A percentile compares a stretch with the other conserved stretches of the same genome.
Conservation (phyloP, 345 rosid genomes). For the Salix exigua region DNA sequence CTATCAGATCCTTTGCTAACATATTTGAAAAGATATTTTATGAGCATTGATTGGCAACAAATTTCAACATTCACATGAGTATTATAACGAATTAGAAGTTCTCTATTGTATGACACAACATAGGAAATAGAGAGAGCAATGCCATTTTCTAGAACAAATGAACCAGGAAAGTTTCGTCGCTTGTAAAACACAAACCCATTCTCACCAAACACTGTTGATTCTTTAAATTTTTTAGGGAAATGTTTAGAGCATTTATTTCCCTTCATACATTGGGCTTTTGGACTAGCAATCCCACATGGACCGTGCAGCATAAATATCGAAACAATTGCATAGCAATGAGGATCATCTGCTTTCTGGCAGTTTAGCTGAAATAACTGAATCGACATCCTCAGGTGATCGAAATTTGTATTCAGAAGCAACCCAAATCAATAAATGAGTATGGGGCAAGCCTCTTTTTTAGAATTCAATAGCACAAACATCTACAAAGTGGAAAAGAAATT, state of each 20-base stretch:
- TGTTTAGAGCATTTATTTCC: too few species aligned
- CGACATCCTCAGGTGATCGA: neutral
- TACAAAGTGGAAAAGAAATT: neutral
- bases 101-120: neutral
- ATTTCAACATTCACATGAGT: slow-evolving; percentile 7
- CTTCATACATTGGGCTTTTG: too few species aligned
- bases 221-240: too few species aligned
- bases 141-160: neutral
- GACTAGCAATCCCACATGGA: too few species aligned
- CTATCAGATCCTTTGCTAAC: neutral
- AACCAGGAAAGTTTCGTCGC: neutral
- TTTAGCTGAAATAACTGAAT: too few species aligned
- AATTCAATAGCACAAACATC: neutral
- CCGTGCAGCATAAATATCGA: too few species aligned
- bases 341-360: too few species aligned
- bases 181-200: neutral
- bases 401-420: neutral
- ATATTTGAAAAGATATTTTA: neutral
- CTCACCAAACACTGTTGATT: neutral
- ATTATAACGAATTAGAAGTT: neutral
- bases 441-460: too few species aligned
- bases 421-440: too few species aligned
- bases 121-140: neutral
- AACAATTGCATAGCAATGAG: too few species aligned
- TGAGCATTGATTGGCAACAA: neutral